These are phyloP conservation scores for Laburnicola sp. DNA, from an alignment of 2,329 filamentous ascomycete species.

Conservation along the genomic window DNA sequence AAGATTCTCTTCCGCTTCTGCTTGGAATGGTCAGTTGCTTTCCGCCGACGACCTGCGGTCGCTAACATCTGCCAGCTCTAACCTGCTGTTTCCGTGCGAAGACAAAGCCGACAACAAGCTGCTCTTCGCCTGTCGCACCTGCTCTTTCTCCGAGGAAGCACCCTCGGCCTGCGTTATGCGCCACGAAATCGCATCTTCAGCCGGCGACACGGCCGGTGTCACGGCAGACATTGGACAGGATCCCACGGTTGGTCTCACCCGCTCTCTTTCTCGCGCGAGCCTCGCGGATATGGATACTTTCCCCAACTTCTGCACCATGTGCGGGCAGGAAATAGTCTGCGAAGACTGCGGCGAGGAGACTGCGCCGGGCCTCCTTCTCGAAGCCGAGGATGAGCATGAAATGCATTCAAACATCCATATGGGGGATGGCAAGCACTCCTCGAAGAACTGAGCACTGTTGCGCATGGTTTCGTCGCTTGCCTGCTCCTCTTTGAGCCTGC, in stretches of 20 bases:
- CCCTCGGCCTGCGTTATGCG: constrained; percentile 91
- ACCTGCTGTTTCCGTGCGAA: constrained; percentile 97
- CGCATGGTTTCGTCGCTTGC: constrained; percentile 38
- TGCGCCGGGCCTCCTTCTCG: constrained; percentile 50
- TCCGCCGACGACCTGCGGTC: neutral
- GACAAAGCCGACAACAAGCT: constrained; percentile 81
- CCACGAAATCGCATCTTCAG: constrained; percentile 87
- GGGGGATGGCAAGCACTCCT: constrained; percentile 37
- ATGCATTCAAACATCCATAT: constrained; percentile 26
- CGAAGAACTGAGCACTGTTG: constrained; percentile 35
- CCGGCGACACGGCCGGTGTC: constrained; percentile 94
- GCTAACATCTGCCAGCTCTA: constrained; percentile 63
- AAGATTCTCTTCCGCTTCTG: constrained; percentile 96
- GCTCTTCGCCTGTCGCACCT: constrained; percentile 95
- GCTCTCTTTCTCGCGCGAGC: constrained; percentile 34
- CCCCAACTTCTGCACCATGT: constrained; percentile 60
- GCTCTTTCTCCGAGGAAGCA: constrained; percentile 85
- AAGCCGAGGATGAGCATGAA: constrained; percentile 46
- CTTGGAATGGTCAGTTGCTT: constrained; percentile 74
- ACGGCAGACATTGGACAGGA: constrained; percentile 96
- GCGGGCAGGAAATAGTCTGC: constrained; percentile 61
- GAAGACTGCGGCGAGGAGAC: constrained; percentile 54
- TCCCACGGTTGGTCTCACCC: constrained; percentile 84
- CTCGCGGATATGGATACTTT: constrained; percentile 29
- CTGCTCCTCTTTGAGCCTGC: constrained; percentile 41